Evolutionary conservation across 306 rosid genomes (phyloP), one percentile per base, ranked within the genome.

Genomic region (Echinosophora koreensis): DNA sequence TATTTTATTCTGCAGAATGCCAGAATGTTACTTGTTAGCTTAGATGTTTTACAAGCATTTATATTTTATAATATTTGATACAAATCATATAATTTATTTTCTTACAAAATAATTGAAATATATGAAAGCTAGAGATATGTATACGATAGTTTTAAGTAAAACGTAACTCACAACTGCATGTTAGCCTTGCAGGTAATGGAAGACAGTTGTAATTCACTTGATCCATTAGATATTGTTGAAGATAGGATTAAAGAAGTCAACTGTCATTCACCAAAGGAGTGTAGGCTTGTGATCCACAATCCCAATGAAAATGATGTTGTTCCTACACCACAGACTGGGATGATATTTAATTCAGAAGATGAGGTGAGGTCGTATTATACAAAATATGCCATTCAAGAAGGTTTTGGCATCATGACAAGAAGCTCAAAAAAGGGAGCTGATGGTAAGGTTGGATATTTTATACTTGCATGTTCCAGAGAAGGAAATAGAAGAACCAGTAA

Each of bases 241-340:
- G n/a, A 11, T 30, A 6, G 38, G 39, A 28, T 15, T 28, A 17
- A 59, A 11, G 65, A 59, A 59, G n/a, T 9, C 4, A 9, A 3
- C 4, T 44, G 10, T 39, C 70, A 39, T 39, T 41, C 70, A 4
- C 11, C 22, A 6, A n/a, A 5, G 44, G 67, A 32, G 10, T 61
- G 11, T 35, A 61, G 1, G 15, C 67, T 2, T 14, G 67, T 32
- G 10, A 61, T 61, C 46, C 44, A n/a, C 13, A n/a, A 14, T 34
- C 34, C 10, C 2, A 18, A 61, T 32, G 67, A 35, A 2, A 34
- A 35, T 61, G 67, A 61, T 61, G 22, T 59, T 59, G 15, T 61
- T 34, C 46, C 67, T 61, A n/a, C 67, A 32, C 67, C 67, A 32
- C 42, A 12, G 18, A 18, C 3, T 61, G 67, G 67, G 46, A 61